These are phyloP conservation scores for Radiomyces spectabilis DNA, from an alignment of 192 early-diverging fungal genomes.

Conservation along the genomic window DNA sequence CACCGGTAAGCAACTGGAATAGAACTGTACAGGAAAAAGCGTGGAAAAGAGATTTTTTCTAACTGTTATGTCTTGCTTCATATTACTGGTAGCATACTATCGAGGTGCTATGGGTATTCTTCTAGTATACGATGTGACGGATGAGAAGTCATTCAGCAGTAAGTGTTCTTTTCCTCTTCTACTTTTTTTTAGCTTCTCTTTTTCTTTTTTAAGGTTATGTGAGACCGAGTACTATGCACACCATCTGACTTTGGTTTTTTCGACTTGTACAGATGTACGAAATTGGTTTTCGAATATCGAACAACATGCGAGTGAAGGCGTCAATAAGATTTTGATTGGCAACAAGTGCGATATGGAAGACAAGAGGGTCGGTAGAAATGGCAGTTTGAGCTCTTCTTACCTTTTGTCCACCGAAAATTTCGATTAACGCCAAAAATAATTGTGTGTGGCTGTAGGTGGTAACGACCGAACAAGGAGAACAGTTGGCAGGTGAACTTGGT, in stretches of 20 bases:
- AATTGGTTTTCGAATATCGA: conserved; percentile 99
- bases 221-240: background rate
- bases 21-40: background rate
- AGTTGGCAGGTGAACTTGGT: conserved; percentile 88
- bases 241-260: too few species aligned
- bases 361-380: conserved; percentile 58
- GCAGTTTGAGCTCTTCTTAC: background rate
- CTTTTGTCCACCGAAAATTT: background rate
- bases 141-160: conserved; percentile 97
- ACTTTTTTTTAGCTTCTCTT: background rate
- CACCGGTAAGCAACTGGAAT: conserved; percentile 52
- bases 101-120: conserved; percentile 99
- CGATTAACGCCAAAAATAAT: background rate
- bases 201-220: background rate
- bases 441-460: conserved; percentile 57
- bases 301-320: conserved; percentile 97
- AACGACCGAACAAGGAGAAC: conserved; percentile 90
- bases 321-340: conserved; percentile 97
- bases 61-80: background rate
- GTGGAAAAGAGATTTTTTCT: background rate
- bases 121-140: conserved; percentile 96
- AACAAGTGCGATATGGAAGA: conserved; percentile 99
- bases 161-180: too few species aligned
- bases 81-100: conserved; percentile 73
- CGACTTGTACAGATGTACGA: conserved; percentile 70